Base-by-base conservation (phyloP, 129 eudicot species). In the Sambucus nigra region DNA sequence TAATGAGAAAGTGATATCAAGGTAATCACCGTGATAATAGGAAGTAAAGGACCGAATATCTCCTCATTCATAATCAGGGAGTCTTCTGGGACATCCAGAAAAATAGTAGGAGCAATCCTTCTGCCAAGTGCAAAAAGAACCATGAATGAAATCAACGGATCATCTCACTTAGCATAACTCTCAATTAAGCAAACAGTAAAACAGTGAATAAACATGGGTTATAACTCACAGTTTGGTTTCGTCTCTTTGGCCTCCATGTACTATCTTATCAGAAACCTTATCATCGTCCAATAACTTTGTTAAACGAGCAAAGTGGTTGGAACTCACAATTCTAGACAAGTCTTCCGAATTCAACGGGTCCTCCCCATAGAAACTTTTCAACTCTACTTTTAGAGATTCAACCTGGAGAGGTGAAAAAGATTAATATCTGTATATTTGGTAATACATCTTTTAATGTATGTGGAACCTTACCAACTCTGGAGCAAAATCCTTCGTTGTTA, bases 11-110 rank as follows among this genome's bases (percentile, higher is more conserved):
- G 8, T 12, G 38, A 47, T 52, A 20, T 41, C 40, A 16, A 26
- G 47, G 16, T 32, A 59, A 40, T 66, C 78, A 81, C 95, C 77
- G 87, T 81, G 63, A 82, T 17, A 65, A 86, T 73, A 39, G 87
- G 95, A 76, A 86, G 92, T 63, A 86, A 53, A 47, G 95, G 95
- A 51, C 95, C 95, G 50, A 86, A 86, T 55, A 86, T 79, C 77
- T 86, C 95, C 76, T 86, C 95, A 7, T 55, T 82, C 95, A 86
- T 82, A 58, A 86, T 82, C 40, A 79, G 61, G 47, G 95, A 81
- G 65, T 86, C 95, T 50, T 67, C 76, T 14, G 86, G 84, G 19
- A 59, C 84, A 81, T 86, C 92, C 57, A 86, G 58, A 64, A 86
- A 31, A 55, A 78, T 60, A 16, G 95, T 86, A 21, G 93, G 95